Conservation (phyloP, 176 grass and related monocot genomes). For the Areca catechu region DNA sequence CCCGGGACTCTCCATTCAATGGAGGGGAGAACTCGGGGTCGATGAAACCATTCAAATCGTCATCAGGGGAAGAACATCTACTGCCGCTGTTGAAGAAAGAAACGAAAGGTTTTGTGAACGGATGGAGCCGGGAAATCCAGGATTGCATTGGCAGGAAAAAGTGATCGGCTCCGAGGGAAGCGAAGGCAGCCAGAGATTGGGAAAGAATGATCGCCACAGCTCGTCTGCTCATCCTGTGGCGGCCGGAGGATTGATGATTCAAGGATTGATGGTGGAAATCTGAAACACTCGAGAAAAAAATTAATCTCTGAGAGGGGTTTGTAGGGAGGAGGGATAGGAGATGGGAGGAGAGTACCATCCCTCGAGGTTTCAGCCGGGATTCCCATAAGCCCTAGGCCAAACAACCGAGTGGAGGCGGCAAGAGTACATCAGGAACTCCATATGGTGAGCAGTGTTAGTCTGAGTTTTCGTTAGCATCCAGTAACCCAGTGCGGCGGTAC, state of each 20-base stretch:
- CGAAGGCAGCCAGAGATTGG: conserved; percentile 1
- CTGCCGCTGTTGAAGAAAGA: conserved; percentile 11
- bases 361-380: conserved; percentile 5
- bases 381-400: conserved; percentile 50
- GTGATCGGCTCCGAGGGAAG: not conserved
- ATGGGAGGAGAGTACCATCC: not conserved
- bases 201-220: conserved; percentile 21
- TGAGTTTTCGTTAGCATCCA: too few species aligned
- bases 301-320: not conserved
- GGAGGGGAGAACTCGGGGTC: conserved; percentile 21
- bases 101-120: conserved; percentile 15
- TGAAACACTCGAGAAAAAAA: not conserved
- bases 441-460: too few species aligned
- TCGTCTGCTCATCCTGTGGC: conserved; percentile 29
- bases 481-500: too few species aligned
- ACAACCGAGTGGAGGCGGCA: not conserved
- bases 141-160: not conserved
- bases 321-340: not conserved
- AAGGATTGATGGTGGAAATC: not conserved
- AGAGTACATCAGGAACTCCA: too few species aligned
- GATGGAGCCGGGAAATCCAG: conserved; percentile 3
- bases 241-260: conserved; percentile 2
- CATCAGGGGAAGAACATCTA: conserved; percentile 18
- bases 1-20: conserved; percentile 2
- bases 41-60: conserved; percentile 26